Conservation (phyloP, 352 stramenopile genomes). For the Phytopythium helicoides region DNA sequence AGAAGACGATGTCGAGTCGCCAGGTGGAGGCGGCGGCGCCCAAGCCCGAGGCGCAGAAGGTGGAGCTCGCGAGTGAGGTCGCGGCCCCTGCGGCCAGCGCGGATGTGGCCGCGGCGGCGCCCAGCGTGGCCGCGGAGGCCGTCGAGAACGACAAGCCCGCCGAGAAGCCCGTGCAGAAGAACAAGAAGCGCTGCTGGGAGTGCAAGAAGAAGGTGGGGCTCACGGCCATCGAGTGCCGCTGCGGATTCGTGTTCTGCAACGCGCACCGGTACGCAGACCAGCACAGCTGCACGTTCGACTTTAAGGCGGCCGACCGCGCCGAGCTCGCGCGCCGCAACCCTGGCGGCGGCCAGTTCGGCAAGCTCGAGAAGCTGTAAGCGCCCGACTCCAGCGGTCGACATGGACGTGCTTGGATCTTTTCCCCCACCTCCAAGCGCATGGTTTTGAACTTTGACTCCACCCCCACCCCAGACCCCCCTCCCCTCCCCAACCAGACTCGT, state of each 20-base stretch:
- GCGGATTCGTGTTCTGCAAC: slow-evolving; percentile 87
- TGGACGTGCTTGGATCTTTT: slow-evolving; percentile 18
- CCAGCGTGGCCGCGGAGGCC: not conserved
- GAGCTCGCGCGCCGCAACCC: slow-evolving; percentile 79
- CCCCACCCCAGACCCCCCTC: no score
- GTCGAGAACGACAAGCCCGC: not conserved
- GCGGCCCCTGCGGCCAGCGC: slow-evolving; percentile 10
- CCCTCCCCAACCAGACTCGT: no score
- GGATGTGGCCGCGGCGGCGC: slow-evolving; percentile 11
- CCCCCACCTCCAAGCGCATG: not conserved
- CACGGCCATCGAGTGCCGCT: slow-evolving; percentile 88
- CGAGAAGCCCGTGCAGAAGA: slow-evolving; percentile 75
- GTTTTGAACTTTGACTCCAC: no score
- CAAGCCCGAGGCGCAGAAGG: slow-evolving; percentile 19
- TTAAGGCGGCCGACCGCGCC: slow-evolving; percentile 72
- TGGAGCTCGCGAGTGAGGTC: slow-evolving; percentile 13
- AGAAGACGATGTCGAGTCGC: slow-evolving; percentile 80
- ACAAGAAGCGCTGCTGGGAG: slow-evolving; percentile 89
- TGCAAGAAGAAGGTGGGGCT: slow-evolving; percentile 92
- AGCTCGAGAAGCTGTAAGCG: slow-evolving; percentile 80
- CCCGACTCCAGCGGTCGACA: not conserved
- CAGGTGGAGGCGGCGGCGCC: slow-evolving; percentile 37
- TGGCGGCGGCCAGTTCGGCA: slow-evolving; percentile 80
- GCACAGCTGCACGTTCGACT: slow-evolving; percentile 86
- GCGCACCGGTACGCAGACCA: slow-evolving; percentile 86